Evolutionary conservation across 2,329 filamentous ascomycete genomes (phyloP).

Genomic region (Trichoderma brevicompactum): DNA sequence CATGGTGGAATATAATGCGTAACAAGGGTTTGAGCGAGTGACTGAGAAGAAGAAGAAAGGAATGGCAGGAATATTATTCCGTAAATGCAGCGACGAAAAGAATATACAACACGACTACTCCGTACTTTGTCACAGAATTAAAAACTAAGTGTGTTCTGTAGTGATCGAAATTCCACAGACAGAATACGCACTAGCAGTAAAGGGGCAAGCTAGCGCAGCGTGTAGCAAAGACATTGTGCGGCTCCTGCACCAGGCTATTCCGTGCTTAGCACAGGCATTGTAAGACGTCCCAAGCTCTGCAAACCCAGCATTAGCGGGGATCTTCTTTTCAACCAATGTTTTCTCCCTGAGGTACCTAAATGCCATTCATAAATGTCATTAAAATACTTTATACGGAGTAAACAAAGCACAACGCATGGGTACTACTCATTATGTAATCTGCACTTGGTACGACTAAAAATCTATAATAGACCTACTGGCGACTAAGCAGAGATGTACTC

Average conservation of each 20-base stretch:
- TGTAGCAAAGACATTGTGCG: neutral
- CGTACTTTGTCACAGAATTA: slow-evolving; percentile 3
- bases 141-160: neutral
- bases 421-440: too few relatives aligned
- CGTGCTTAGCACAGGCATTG: too few relatives aligned
- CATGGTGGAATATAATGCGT: neutral
- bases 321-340: too few relatives aligned
- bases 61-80: slow-evolving; percentile 12
- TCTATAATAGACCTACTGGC: too few relatives aligned
- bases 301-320: too few relatives aligned
- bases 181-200: neutral
- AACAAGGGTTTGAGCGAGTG: slow-evolving; percentile 7
- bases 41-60: slow-evolving; percentile 3
- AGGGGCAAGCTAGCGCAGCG: slow-evolving; percentile 17
- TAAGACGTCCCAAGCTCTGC: too few relatives aligned
- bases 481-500: too few relatives aligned
- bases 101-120: slow-evolving; percentile 7
- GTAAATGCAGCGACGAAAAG: neutral
- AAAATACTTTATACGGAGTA: too few relatives aligned
- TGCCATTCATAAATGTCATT: too few relatives aligned
- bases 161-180: neutral
- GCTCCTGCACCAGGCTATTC: neutral
- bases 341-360: too few relatives aligned
- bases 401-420: too few relatives aligned
- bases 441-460: too few relatives aligned